phyloP scores from a whole-genome alignment of 2,329 filamentous ascomycete species.

The Leptographium flavum region DNA sequence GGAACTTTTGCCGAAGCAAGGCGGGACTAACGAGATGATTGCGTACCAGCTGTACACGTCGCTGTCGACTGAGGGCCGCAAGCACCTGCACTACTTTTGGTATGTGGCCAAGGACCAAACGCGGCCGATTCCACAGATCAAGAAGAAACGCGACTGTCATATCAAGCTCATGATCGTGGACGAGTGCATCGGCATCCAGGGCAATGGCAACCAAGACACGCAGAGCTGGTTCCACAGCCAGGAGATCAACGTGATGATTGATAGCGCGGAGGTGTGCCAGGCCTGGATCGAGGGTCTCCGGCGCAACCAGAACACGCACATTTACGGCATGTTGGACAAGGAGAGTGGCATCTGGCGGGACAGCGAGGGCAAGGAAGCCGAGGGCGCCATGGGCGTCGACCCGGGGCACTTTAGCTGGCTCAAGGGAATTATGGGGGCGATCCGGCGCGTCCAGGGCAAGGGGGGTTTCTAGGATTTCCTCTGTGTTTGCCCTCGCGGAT shows the following conservation, averaged over 20 bases:
- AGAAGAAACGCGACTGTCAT: slow-evolving; percentile 56
- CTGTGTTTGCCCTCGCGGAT: background rate
- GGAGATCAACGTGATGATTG: slow-evolving; percentile 64
- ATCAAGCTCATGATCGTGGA: slow-evolving; percentile 68
- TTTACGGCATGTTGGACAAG: slow-evolving; percentile 37
- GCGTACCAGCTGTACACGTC: slow-evolving; percentile 42
- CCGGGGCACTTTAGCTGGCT: slow-evolving; percentile 43
- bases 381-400: slow-evolving; percentile 35
- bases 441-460: slow-evolving; percentile 41
- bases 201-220: slow-evolving; percentile 68
- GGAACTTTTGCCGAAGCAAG: slow-evolving; percentile 61
- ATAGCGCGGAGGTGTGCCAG: slow-evolving; percentile 44
- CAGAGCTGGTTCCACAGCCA: slow-evolving; percentile 69
- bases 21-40: slow-evolving; percentile 62
- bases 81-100: slow-evolving; percentile 46
- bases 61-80: slow-evolving; percentile 32
- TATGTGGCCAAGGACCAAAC: slow-evolving; percentile 65
- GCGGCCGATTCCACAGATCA: slow-evolving; percentile 48
- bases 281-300: slow-evolving; percentile 41
- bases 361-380: slow-evolving; percentile 29
- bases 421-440: slow-evolving; percentile 40
- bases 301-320: slow-evolving; percentile 48
- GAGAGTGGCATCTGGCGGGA: slow-evolving; percentile 51
- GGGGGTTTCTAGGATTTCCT: slow-evolving; percentile 47
- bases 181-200: slow-evolving; percentile 52